Base-by-base conservation (phyloP, 2,329 filamentous ascomycete species). In the Cercospora sp. region DNA sequence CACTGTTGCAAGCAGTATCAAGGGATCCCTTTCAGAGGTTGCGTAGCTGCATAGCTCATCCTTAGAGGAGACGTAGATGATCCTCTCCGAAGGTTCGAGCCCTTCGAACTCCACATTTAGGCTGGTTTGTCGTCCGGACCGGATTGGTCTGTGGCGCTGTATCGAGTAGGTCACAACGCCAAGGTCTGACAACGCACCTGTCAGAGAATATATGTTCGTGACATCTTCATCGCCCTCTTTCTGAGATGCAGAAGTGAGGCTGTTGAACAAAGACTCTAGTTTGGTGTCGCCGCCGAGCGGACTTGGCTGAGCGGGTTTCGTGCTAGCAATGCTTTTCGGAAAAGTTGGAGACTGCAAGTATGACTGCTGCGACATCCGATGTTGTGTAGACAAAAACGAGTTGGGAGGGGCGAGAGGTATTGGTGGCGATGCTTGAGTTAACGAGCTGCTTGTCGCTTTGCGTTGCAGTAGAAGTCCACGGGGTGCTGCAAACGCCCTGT, bases 381-480 rank as follows among this genome's bases (percentile, higher is more conserved):
- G 80, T 74, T 93, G 89, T 8, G 90, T 89, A 2, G 89, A 90
- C 68, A 92, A 84, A 77, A 97, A 97, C 0, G 93, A 96, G 77
- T 93, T 95, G 4, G 90, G 91, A 45, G 93, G 92, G 0, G 89
- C 91, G 36, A 77, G 76, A 55, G 85, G 85, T 20, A 81, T 55
- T 36, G 78, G 76, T 9, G 82, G 81, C 53, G 80, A 80, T 33
- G 77, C 67, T 10, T 73, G 72, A 8, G 66, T 36, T 1, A 70
- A 71, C 55, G 76, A 68, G 28, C 86, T 67, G 87, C 85, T 68
- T 82, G 84, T 84, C 51, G 89, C 83, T 77, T 91, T 97, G 69
- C 94, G 87, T 79, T 98, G 94, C 66, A 99, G 88, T 20, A 99
- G 86, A 60, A 98, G 85, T 28, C 95, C 95, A 33, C 88, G 85